phyloP scores from a whole-genome alignment of 2,329 filamentous ascomycete genomes.

The Simplicillium sp. region DNA sequence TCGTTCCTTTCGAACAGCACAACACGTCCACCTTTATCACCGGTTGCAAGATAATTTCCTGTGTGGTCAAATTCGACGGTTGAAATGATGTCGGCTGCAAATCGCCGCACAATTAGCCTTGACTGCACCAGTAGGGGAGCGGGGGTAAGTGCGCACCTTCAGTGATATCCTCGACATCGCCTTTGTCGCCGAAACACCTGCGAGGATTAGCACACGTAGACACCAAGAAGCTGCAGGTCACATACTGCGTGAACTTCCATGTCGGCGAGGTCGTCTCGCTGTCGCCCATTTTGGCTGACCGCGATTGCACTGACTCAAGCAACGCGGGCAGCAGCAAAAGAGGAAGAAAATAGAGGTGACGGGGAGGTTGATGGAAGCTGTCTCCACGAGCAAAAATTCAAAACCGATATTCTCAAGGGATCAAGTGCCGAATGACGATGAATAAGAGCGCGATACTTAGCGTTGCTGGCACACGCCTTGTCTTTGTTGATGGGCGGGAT shows the following conservation, averaged over 20 bases:
- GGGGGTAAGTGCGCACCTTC: conserved; percentile 53
- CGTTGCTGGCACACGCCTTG: conserved; percentile 7
- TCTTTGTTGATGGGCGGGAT: conserved; percentile 5
- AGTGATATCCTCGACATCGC: conserved; percentile 97
- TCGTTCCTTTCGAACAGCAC: conserved; percentile 90
- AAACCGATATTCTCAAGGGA: neutral
- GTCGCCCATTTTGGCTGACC: conserved; percentile 75
- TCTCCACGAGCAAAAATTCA: too few species aligned
- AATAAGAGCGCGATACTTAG: neutral
- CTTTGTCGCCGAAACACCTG: conserved; percentile 99
- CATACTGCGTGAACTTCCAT: conserved; percentile 99
- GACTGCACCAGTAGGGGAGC: too few species aligned
- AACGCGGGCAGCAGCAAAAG: conserved; percentile 5
- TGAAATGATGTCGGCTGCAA: conserved; percentile 76
- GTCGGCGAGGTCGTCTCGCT: conserved; percentile 88
- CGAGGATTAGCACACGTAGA: conserved; percentile 10
- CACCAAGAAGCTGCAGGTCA: conserved; percentile 13
- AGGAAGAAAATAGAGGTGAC: conserved; percentile 1
- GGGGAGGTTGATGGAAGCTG: too few species aligned
- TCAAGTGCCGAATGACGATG: neutral
- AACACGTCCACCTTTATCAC: conserved; percentile 78
- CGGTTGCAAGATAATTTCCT: conserved; percentile 82
- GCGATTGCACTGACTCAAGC: conserved; percentile 8
- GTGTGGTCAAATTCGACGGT: conserved; percentile 88
- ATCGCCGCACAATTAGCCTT: conserved; percentile 14